Conservation (phyloP, 345 rosid species). For the Microcos paniculata region DNA sequence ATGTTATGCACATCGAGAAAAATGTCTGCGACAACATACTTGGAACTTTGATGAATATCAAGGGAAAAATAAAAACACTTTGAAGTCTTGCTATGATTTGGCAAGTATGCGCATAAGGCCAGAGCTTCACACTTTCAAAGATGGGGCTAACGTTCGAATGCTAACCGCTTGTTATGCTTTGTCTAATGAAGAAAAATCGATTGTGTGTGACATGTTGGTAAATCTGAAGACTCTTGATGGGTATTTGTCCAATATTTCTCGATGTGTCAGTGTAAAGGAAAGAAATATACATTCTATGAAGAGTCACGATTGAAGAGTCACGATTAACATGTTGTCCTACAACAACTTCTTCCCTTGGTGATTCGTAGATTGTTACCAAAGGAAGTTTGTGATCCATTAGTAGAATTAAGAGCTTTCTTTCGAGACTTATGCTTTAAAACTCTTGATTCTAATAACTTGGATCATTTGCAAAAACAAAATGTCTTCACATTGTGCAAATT, state of each 20-base stretch:
- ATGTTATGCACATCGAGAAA: conserved; percentile 19
- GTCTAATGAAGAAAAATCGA: not conserved
- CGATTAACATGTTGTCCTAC: not conserved
- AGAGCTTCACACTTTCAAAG: not conserved
- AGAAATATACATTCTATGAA: not conserved
- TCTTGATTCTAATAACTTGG: not conserved
- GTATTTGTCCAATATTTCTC: not conserved
- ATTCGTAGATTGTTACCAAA: not conserved
- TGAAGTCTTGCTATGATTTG: not conserved
- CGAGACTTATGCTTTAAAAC: not conserved
- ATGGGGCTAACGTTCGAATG: not conserved
- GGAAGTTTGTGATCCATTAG: not conserved
- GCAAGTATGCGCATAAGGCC: not conserved
- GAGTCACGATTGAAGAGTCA: too few relatives aligned
- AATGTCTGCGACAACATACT: conserved; percentile 11
- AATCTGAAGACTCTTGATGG: not conserved
- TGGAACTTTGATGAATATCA: not conserved
- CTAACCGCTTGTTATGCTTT: not conserved
- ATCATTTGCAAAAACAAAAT: not conserved
- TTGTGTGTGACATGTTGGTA: not conserved
- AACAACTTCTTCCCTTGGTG: not conserved
- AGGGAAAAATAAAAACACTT: not conserved
- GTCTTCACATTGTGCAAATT: not conserved
- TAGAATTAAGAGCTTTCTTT: not conserved
- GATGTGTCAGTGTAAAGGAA: not conserved